Conservation (phyloP, 306 rosid genomes). For the Prunus campanulata region DNA sequence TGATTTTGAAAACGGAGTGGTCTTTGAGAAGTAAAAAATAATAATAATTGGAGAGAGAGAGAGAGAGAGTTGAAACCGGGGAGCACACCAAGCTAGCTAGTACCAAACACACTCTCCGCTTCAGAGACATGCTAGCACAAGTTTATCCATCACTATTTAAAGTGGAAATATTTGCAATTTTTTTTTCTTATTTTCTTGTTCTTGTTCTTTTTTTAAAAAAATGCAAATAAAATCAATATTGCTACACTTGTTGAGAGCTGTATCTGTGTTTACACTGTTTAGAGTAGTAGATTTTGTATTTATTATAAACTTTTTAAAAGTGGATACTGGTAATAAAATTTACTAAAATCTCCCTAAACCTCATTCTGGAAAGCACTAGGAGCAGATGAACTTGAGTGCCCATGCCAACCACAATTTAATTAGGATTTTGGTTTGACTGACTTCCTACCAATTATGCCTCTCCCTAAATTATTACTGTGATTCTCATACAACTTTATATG, state of each 20-base stretch:
- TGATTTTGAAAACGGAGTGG: conserved; percentile 18
- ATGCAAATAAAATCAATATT: background rate
- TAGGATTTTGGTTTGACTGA: background rate
- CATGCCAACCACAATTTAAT: background rate
- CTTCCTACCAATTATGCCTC: background rate
- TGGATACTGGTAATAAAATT: background rate
- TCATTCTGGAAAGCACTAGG: background rate
- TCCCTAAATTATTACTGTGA: too few species aligned
- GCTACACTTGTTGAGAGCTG: background rate
- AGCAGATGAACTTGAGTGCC: background rate
- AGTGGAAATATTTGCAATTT: background rate
- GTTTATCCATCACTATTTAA: background rate
- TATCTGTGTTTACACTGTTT: background rate
- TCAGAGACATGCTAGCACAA: conserved; percentile 11
- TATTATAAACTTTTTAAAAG: background rate
- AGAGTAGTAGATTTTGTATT: background rate
- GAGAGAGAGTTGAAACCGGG: conserved; percentile 6
- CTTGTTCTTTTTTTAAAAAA: background rate
- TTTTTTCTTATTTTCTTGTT: background rate
- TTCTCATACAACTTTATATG: too few species aligned
- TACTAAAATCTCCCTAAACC: background rate
- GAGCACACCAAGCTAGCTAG: background rate
- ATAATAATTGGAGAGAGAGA: conserved; percentile 25
- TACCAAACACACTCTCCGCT: conserved; percentile 29
- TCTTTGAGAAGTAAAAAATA: conserved; percentile 22